Evolutionary conservation across 2,329 filamentous ascomycete genomes (phyloP), one percentile per base, ranked within the genome.

Genomic region (Claviceps monticola): DNA sequence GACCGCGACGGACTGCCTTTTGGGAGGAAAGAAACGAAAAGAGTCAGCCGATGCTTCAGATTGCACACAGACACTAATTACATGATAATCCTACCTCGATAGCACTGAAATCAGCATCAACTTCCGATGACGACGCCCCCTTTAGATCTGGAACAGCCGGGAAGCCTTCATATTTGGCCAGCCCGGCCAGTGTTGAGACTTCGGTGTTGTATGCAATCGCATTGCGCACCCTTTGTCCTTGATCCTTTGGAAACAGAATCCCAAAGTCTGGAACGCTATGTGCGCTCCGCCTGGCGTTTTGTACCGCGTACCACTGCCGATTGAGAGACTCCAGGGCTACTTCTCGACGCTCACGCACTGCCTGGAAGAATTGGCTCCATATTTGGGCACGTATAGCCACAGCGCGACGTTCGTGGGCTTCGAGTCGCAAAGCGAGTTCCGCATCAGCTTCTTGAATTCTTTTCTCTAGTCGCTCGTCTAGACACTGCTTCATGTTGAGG

Each of bases 161-260:
- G 68, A 98, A 98, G 23, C 93, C 93, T 61, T 95, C 83, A 65
- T 96, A 90, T 69, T 96, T 97, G 38, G 91, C 90, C 49, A 97
- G 76, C 39, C 91, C 91, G 5, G 90, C 84, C 53, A 98, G 72
- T 29, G 96, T 81, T 0, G 90, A 95, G 4, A 98, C 90, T 65
- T 98, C 93, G 57, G 85, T 86, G 65, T 95, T 97, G 71, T 97
- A 97, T 46, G 90, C 86, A 48, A 89, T 79, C 59, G 95, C 90
- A 56, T 96, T 86, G 55, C 81, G 77, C 54, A 95, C 78, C 61
- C 91, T 87, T 60, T 90, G 84, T 29, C 83, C 78, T 55, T 83
- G 80, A 56, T 84, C 83, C 49, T 83, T 80, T 7, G 88, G 86
- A 63, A 94, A 94, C 51, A 84, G 80, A 58, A 94, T 79, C 52